Evolutionary conservation across 2,329 filamentous ascomycete species (phyloP).

Genomic region (Aspergillus oerlinghausenensis): DNA sequence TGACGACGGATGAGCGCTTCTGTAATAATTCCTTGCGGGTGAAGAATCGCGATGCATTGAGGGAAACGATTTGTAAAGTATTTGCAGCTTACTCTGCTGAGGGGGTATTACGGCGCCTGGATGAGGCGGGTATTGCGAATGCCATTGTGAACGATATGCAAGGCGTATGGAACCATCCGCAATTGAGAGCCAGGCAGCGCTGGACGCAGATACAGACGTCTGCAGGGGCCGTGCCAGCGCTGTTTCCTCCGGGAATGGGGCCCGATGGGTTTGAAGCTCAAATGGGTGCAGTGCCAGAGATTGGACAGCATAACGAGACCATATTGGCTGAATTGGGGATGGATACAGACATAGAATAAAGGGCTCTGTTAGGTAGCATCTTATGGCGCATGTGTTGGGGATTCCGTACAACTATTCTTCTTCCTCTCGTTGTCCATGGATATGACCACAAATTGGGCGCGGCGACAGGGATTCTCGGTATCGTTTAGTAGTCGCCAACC

Average conservation of each 20-base stretch:
- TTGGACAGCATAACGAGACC: slow-evolving; percentile 49
- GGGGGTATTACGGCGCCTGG: slow-evolving; percentile 42
- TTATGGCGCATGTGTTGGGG: too few species aligned
- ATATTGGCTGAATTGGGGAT: slow-evolving; percentile 46
- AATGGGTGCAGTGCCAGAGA: slow-evolving; percentile 40
- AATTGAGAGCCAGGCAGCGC: slow-evolving; percentile 47
- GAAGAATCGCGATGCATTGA: slow-evolving; percentile 46
- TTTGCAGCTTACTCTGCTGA: slow-evolving; percentile 40
- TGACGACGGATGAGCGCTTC: slow-evolving; percentile 47
- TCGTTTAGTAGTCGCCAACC: too few species aligned
- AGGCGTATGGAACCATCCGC: slow-evolving; percentile 52
- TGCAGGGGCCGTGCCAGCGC: slow-evolving; percentile 43
- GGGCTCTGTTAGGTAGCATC: too few species aligned
- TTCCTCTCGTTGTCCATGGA: too few species aligned
- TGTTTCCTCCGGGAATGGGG: slow-evolving; percentile 48
- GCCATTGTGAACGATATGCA: slow-evolving; percentile 54
- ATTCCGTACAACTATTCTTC: too few species aligned
- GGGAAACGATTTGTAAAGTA: slow-evolving; percentile 41
- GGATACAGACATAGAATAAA: not conserved
- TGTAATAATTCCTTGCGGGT: slow-evolving; percentile 43
- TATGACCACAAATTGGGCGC: too few species aligned
- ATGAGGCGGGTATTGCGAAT: slow-evolving; percentile 51
- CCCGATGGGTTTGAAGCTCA: slow-evolving; percentile 22
- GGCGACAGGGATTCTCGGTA: too few species aligned
- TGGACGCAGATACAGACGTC: slow-evolving; percentile 51